phyloP scores from a whole-genome alignment of 306 rosid genomes.

The Prinsepia uniflora region DNA sequence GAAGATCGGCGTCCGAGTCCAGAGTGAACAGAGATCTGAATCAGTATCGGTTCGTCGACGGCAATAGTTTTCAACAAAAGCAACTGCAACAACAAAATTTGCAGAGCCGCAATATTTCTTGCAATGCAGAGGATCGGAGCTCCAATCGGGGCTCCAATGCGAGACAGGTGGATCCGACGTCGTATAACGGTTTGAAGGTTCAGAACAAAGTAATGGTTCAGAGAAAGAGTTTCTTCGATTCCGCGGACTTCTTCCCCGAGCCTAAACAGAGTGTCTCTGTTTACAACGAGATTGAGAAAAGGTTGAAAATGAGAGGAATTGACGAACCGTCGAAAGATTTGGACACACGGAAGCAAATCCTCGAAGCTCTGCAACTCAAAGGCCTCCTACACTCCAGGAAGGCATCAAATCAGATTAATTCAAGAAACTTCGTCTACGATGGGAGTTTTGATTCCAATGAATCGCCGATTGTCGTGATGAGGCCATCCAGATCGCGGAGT shows the following conservation, averaged over 20 bases:
- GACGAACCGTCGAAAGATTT: constrained; percentile 68
- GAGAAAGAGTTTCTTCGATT: constrained; percentile 77
- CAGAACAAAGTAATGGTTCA: constrained; percentile 46
- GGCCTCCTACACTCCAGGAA: constrained; percentile 75
- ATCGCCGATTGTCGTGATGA: constrained; percentile 72
- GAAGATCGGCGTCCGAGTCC: constrained; percentile 91
- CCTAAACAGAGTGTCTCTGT: constrained; percentile 53
- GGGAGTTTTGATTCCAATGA: constrained; percentile 27
- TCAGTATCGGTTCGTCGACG: constrained; percentile 52
- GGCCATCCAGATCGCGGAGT: constrained; percentile 42
- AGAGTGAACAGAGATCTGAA: constrained; percentile 65
- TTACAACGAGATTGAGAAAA: constrained; percentile 63
- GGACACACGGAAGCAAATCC: constrained; percentile 67
- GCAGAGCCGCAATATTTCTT: constrained; percentile 12
- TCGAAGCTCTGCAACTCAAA: constrained; percentile 85
- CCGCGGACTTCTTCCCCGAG: constrained; percentile 80
- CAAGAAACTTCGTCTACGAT: constrained; percentile 39
- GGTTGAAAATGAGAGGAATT: constrained; percentile 71
- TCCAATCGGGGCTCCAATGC: constrained; percentile 25
- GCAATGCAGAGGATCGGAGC: constrained; percentile 37
- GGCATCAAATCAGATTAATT: constrained; percentile 19
- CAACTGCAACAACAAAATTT: constrained; percentile 30
- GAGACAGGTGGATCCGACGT: constrained; percentile 39
- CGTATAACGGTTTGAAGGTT: constrained; percentile 27
- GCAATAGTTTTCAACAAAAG: constrained; percentile 39